Conservation (phyloP, 1,284 basidiomycete species). For the Cutaneotrichosporon mucoides region DNA sequence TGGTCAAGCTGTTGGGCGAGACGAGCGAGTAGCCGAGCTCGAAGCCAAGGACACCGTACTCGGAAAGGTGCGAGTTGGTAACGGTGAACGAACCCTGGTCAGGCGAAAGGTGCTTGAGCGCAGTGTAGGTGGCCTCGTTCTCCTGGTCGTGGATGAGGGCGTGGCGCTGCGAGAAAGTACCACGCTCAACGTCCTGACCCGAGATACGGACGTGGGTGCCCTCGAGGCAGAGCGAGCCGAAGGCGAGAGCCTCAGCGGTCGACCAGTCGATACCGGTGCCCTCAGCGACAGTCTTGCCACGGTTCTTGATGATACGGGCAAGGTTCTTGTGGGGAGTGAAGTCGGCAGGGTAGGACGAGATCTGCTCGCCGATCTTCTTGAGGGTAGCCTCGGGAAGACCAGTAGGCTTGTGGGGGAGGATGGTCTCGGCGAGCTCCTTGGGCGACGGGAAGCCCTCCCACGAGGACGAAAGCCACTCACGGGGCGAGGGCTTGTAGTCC, state of each 20-base stretch:
- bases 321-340: constrained; percentile 93
- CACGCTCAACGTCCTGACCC: constrained; percentile 98
- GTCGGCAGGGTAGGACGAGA: constrained; percentile 76
- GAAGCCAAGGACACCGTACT: constrained; percentile 93
- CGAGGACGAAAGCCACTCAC: constrained; percentile 95
- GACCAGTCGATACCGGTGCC: constrained; percentile 96
- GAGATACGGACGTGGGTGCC: constrained; percentile 92
- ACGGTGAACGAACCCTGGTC: constrained; percentile 89
- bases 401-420: constrained; percentile 82
- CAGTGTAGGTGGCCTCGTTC: constrained; percentile 84
- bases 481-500: constrained; percentile 86
- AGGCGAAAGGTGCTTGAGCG: constrained; percentile 80
- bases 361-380: constrained; percentile 76
- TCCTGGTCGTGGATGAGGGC: constrained; percentile 94
- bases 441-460: constrained; percentile 99
- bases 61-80: constrained; percentile 96
- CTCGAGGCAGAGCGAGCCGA: constrained; percentile 88
- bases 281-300: constrained; percentile 86
- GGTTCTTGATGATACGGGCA: constrained; percentile 79
- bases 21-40: constrained; percentile 99
- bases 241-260: constrained; percentile 97
- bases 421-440: constrained; percentile 87
- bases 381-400: constrained; percentile 76
- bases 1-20: constrained; percentile 85
- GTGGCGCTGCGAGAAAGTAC: constrained; percentile 99